Conservation (phyloP, 305 asterid genomes). For the Lippia alba region DNA sequence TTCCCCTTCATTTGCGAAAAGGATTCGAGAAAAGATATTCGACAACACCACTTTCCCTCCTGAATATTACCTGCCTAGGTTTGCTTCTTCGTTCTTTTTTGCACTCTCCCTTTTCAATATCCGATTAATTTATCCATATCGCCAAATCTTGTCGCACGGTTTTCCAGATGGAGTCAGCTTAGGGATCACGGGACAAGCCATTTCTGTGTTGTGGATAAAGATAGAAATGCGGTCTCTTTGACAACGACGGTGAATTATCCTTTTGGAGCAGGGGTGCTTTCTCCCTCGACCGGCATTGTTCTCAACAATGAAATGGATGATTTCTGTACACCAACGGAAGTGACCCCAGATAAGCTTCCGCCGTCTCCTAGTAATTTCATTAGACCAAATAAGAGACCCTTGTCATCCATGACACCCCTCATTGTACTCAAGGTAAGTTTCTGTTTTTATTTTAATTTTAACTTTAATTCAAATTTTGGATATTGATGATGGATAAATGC, state of each 20-base stretch:
- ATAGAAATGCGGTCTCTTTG: conserved; percentile 74
- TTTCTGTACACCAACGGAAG: conserved; percentile 64
- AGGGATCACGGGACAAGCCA: conserved; percentile 77
- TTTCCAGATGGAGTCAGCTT: conserved; percentile 67
- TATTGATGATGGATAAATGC: neutral
- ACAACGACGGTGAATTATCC: conserved; percentile 70
- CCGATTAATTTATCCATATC: no score
- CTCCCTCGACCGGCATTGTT: conserved; percentile 74
- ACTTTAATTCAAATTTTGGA: neutral
- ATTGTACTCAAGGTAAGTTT: conserved; percentile 67
- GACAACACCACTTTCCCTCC: conserved; percentile 85
- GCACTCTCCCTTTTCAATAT: neutral
- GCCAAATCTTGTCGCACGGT: no score
- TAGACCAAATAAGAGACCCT: conserved; percentile 69
- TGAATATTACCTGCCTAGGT: conserved; percentile 54
- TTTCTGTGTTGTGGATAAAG: conserved; percentile 71
- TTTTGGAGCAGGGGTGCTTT: conserved; percentile 71
- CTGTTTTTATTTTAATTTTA: neutral
- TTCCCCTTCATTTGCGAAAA: conserved; percentile 60
- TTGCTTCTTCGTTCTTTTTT: neutral
- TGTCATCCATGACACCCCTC: conserved; percentile 78
- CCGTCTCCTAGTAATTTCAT: conserved; percentile 80
- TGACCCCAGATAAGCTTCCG: conserved; percentile 60
- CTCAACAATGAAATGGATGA: conserved; percentile 83
- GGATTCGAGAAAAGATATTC: conserved; percentile 48